These are phyloP conservation scores for Odontarrhena argentea DNA, from an alignment of 345 rosid species.

Conservation along the genomic window DNA sequence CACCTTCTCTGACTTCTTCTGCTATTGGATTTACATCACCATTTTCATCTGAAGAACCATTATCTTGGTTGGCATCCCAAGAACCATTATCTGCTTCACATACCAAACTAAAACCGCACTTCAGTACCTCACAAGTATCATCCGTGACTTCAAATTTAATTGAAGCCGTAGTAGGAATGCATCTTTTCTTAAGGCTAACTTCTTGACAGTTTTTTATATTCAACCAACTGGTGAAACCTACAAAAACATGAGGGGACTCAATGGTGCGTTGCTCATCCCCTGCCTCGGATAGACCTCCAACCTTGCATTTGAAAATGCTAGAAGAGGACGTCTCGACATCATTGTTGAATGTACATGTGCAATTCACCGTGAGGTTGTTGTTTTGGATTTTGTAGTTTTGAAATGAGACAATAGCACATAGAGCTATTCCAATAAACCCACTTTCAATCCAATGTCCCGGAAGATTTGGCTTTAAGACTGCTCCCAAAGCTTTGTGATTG, in stretches of 20 bases:
- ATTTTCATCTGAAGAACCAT: background rate
- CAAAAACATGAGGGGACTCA: constrained; percentile 1
- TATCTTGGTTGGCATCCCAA: background rate
- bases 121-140: background rate
- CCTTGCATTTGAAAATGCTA: background rate
- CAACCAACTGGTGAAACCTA: constrained; percentile 13
- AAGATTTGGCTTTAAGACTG: constrained; percentile 5
- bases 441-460: constrained; percentile 2
- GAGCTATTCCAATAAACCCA: background rate
- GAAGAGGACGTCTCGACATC: background rate
- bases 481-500: constrained; percentile 4
- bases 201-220: constrained; percentile 5
- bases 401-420: constrained; percentile 17
- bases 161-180: constrained; percentile 3
- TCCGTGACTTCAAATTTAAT: constrained; percentile 9
- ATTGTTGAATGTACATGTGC: background rate
- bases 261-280: background rate
- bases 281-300: constrained; percentile 19
- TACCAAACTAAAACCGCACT: constrained; percentile 8
- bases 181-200: no score
- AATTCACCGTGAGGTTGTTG: constrained; percentile 12
- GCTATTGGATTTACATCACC: background rate
- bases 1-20: no score
- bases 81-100: constrained; percentile 1
- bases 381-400: background rate